phyloP scores from a whole-genome alignment of 306 rosid species.

The Pueraria montana region DNA sequence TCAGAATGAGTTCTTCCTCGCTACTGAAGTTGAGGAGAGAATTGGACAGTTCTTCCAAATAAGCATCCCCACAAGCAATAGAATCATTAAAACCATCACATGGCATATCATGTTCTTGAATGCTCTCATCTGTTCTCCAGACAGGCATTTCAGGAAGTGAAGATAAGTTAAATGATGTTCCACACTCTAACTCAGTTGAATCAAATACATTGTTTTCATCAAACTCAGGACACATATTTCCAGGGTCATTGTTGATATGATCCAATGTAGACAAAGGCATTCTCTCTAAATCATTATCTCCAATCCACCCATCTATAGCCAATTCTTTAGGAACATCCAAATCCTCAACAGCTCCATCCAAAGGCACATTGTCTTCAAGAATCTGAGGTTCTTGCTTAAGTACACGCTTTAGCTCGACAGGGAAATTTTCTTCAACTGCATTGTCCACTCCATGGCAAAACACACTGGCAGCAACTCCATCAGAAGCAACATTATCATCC shows the following conservation, averaged over 20 bases:
- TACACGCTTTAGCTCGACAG: conserved; percentile 48
- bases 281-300: conserved; percentile 54
- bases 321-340: conserved; percentile 56
- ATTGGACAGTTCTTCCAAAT: conserved; percentile 82
- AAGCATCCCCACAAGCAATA: conserved; percentile 62
- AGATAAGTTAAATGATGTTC: conserved; percentile 71
- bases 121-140: conserved; percentile 64
- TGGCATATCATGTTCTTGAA: conserved; percentile 54
- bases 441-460: conserved; percentile 61
- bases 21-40: conserved; percentile 79
- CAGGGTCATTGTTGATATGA: conserved; percentile 61
- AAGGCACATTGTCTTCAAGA: conserved; percentile 55
- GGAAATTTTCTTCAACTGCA: conserved; percentile 60
- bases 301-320: conserved; percentile 58
- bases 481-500: conserved; percentile 50
- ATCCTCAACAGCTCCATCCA: conserved; percentile 56
- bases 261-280: conserved; percentile 59
- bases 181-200: conserved; percentile 73
- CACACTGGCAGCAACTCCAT: conserved; percentile 45
- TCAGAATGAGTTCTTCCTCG: conserved; percentile 80
- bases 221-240: conserved; percentile 65
- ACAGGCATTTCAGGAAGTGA: conserved; percentile 71
- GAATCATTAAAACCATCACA: conserved; percentile 60
- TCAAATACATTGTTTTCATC: conserved; percentile 63
- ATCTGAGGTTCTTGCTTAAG: conserved; percentile 61